These are phyloP conservation scores for Botrytis cinerea DNA, from an alignment of 2,329 filamentous ascomycete species.

Conservation along the genomic window DNA sequence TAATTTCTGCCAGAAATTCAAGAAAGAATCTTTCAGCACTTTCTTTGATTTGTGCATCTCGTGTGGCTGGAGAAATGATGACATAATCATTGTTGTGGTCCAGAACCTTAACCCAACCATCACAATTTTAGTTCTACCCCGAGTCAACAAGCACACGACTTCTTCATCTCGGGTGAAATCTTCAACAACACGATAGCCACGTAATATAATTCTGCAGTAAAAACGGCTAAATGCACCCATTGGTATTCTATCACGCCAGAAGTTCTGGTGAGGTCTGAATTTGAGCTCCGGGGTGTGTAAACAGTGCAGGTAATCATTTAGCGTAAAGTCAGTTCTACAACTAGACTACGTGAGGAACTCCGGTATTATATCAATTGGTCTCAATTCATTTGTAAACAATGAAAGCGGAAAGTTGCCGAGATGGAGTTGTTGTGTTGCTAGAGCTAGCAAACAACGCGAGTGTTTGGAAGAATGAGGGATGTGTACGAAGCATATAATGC, in stretches of 20 bases:
- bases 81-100: slow-evolving; percentile 6
- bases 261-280: background rate
- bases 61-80: background rate
- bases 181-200: background rate
- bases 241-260: background rate
- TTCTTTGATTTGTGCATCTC: background rate
- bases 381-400: background rate
- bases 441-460: background rate
- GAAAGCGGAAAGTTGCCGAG: background rate
- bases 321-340: background rate
- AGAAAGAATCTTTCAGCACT: background rate
- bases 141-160: slow-evolving; percentile 6
- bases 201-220: background rate
- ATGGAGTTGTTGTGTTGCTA: slow-evolving; percentile 1
- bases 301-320: background rate
- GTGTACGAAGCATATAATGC: background rate
- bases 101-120: slow-evolving; percentile 6
- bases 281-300: background rate
- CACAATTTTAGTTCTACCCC: slow-evolving; percentile 9
- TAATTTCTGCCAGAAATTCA: background rate
- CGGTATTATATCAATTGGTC: slow-evolving; percentile 1
- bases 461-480: slow-evolving; percentile 12
- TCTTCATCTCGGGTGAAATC: background rate
- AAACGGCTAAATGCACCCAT: slow-evolving; percentile 11
- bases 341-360: slow-evolving; percentile 2